A percentile compares a stretch with the other conserved stretches of the same genome.
phyloP scores from a whole-genome alignment of 306 rosid genomes.

The Castanospermum australe region DNA sequence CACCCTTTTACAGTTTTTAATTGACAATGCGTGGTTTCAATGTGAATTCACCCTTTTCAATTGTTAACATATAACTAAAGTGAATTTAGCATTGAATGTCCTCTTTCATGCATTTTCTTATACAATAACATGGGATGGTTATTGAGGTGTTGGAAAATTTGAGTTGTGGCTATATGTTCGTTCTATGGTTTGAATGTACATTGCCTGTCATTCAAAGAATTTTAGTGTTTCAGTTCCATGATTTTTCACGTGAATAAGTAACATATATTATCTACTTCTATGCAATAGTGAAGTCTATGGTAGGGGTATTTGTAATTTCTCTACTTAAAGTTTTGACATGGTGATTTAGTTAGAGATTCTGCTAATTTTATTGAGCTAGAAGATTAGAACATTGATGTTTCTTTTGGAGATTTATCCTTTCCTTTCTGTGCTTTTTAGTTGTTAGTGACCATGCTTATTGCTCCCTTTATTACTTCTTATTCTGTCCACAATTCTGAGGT shows the following conservation, averaged over 20 bases:
- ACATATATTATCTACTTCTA: no score
- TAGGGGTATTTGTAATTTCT: no score
- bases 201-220: not conserved
- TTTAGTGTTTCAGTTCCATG: not conserved
- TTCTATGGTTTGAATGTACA: not conserved
- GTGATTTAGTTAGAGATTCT: not conserved
- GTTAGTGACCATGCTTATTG: not conserved
- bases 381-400: not conserved
- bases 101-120: constrained; percentile 8
- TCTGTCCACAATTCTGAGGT: not conserved
- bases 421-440: not conserved
- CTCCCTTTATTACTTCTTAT: not conserved
- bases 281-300: no score
- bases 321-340: not conserved
- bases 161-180: constrained; percentile 5
- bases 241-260: not conserved
- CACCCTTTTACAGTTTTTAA: not conserved
- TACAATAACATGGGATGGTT: not conserved
- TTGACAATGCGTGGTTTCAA: not conserved
- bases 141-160: not conserved
- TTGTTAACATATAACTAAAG: not conserved
- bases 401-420: not conserved
- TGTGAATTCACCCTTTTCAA: not conserved
- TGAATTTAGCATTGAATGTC: constrained; percentile 5
- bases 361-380: not conserved